Evolutionary conservation across 208 protist genomes (phyloP).

Genomic region (Trypanosoma rangeli): DNA sequence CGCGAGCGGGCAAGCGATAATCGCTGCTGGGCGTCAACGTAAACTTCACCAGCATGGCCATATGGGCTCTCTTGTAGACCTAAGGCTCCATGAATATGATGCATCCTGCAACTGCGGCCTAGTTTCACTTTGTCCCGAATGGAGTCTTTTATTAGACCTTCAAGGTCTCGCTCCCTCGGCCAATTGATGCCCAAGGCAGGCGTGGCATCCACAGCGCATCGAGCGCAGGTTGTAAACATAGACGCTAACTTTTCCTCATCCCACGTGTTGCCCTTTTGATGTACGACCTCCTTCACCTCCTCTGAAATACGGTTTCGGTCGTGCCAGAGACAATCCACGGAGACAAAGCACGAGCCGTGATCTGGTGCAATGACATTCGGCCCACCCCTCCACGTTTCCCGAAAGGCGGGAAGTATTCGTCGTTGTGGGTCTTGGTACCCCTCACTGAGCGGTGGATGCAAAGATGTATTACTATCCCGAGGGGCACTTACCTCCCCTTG

Average conservation of each 20-base stretch:
- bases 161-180: conserved; percentile 11
- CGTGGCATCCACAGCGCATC: background rate
- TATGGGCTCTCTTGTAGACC: conserved; percentile 46
- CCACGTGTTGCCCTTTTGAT: background rate
- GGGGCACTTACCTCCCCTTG: background rate
- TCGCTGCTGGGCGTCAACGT: conserved; percentile 20
- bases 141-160: background rate
- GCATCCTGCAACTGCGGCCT: conserved; percentile 20
- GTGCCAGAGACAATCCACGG: conserved; percentile 17
- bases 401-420: conserved; percentile 35
- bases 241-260: background rate
- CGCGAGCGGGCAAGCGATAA: background rate
- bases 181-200: background rate
- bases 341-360: conserved; percentile 19
- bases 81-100: conserved; percentile 39
- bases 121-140: conserved; percentile 12
- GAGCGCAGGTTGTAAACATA: background rate
- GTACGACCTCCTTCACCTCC: background rate
- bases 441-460: background rate
- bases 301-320: conserved; percentile 21
- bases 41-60: conserved; percentile 34
- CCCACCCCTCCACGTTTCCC: conserved; percentile 32
- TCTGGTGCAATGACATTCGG: conserved; percentile 19
- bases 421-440: conserved; percentile 10
- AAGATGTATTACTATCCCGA: background rate